Conservation (phyloP, 768 basidiomycete species). For the Hericium coralloides region DNA sequence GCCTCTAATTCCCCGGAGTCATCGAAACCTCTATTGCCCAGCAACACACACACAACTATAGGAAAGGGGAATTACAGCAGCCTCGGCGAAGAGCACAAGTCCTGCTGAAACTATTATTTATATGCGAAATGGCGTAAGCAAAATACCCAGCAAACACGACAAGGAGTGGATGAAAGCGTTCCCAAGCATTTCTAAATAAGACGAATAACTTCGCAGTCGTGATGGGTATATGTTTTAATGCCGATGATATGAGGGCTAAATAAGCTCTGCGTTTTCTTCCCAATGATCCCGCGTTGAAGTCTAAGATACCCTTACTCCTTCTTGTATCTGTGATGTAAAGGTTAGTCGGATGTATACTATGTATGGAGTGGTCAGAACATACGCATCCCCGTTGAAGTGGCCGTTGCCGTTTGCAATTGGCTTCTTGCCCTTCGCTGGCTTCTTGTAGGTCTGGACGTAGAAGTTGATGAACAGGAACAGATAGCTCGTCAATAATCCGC, state of each 20-base stretch:
- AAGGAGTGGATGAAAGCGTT: conserved; percentile 8
- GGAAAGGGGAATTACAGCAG: not conserved
- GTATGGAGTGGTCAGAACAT: conserved; percentile 1
- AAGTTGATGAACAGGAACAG: conserved; percentile 94
- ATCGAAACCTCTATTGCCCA: too few relatives aligned
- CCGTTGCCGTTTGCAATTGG: conserved; percentile 36
- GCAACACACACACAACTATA: too few relatives aligned
- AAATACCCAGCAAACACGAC: conserved; percentile 1
- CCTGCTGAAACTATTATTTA: conserved; percentile 5
- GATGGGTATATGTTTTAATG: conserved; percentile 11
- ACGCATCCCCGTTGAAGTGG: conserved; percentile 30
- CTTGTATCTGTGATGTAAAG: conserved; percentile 3
- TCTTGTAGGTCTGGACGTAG: conserved; percentile 80
- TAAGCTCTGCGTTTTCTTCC: not conserved
- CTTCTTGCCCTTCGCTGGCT: conserved; percentile 35
- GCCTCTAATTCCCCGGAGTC: too few relatives aligned
- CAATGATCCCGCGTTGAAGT: not conserved
- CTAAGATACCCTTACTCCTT: conserved; percentile 5
- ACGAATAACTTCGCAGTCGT: conserved; percentile 8
- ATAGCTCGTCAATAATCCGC: conserved; percentile 81
- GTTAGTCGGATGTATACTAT: not conserved
- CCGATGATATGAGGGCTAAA: conserved; percentile 6
- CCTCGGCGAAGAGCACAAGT: not conserved
- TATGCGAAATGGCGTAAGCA: conserved; percentile 1
- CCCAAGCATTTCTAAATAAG: not conserved